phyloP scores from a whole-genome alignment of 164 flowering plant species.

The Nymphaea colorata region DNA sequence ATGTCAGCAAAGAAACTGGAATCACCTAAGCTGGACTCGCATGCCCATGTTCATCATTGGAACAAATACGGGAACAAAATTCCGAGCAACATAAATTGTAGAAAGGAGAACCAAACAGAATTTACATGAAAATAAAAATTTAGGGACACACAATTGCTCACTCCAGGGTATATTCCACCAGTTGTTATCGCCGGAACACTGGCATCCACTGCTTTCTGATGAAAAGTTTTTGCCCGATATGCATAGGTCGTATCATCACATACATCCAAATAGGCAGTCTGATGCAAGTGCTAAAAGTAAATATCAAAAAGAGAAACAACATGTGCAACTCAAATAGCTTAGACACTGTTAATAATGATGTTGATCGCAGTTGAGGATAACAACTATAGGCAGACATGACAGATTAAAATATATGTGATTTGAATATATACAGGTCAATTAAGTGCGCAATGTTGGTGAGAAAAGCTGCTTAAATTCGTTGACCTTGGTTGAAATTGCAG shows the following conservation, averaged over 20 bases:
- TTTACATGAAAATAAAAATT: too few species aligned
- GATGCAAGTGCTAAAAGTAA: slow-evolving; percentile 9
- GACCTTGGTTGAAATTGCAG: slow-evolving; percentile 84
- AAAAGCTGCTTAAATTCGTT: background rate
- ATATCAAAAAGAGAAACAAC: background rate
- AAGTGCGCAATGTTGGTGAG: background rate
- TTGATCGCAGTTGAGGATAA: too few species aligned
- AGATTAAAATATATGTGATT: too few species aligned
- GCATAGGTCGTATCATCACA: slow-evolving; percentile 90
- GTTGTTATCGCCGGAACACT: slow-evolving; percentile 89
- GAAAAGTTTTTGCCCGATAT: slow-evolving; percentile 62
- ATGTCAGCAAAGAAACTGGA: too few species aligned
- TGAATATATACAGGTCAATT: too few species aligned
- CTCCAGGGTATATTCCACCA: slow-evolving; percentile 97
- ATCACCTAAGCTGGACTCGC: background rate
- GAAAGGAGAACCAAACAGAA: too few species aligned
- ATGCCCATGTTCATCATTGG: background rate
- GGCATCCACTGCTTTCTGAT: slow-evolving; percentile 55
- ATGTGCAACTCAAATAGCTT: too few species aligned
- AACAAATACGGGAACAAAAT: background rate
- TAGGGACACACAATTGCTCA: slow-evolving; percentile 66
- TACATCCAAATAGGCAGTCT: slow-evolving; percentile 94
- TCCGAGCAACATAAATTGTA: background rate
- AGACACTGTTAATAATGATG: too few species aligned
- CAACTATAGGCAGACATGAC: too few species aligned